Evolutionary conservation across 768 basidiomycete genomes (phyloP).

Genomic region (Pholiota conissans): DNA sequence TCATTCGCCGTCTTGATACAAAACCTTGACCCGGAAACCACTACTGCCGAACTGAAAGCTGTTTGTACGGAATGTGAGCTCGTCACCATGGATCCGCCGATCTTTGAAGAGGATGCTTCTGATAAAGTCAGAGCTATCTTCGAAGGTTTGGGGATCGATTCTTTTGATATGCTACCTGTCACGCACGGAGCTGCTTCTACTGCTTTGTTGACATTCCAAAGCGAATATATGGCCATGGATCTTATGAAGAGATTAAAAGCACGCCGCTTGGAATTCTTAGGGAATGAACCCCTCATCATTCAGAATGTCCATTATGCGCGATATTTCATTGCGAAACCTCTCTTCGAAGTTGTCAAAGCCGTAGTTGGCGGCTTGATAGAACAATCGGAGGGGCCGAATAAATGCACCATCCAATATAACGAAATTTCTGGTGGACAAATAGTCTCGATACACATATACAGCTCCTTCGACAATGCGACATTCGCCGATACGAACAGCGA

Average conservation of each 20-base stretch:
- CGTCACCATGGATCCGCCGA: constrained; percentile 31
- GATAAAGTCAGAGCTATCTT: constrained; percentile 36
- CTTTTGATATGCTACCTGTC: constrained; percentile 39
- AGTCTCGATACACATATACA: constrained; percentile 39
- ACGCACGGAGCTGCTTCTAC: constrained; percentile 31
- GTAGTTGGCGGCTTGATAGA: constrained; percentile 34
- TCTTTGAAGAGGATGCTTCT: constrained; percentile 32
- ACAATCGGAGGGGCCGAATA: constrained; percentile 12
- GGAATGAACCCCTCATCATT: constrained; percentile 33
- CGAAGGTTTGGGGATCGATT: constrained; percentile 35
- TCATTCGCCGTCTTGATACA: constrained; percentile 43
- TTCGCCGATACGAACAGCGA: constrained; percentile 37
- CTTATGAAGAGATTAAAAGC: constrained; percentile 30
- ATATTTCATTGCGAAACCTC: constrained; percentile 32
- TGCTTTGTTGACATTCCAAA: constrained; percentile 43
- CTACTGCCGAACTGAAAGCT: constrained; percentile 30
- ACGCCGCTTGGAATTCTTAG: constrained; percentile 35
- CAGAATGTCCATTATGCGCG: constrained; percentile 40
- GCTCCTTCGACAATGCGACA: constrained; percentile 27
- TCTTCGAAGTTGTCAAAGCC: constrained; percentile 34
- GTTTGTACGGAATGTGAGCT: constrained; percentile 29
- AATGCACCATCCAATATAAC: constrained; percentile 36
- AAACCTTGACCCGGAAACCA: constrained; percentile 37
- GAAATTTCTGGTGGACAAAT: constrained; percentile 16
- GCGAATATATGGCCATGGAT: constrained; percentile 31